Base-by-base conservation (phyloP, 1,284 basidiomycete species). In the Acaromyces ingoldii region DNA sequence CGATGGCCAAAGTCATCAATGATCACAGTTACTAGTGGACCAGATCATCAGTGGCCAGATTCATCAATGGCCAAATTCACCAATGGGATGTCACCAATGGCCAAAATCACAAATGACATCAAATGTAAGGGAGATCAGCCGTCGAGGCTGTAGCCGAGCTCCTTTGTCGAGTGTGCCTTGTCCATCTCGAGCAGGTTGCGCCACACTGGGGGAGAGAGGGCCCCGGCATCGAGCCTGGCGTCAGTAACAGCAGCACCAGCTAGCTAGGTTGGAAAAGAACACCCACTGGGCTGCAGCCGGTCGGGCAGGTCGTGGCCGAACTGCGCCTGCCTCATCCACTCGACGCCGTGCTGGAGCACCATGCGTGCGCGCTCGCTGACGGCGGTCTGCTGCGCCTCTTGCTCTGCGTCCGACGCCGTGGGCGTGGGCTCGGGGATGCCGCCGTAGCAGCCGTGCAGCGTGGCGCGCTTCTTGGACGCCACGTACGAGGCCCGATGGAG, bases 361-460 rank as follows among this genome's bases (percentile, higher is more conserved):
- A 88, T 88, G 31, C 86, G 78, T 4, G 86, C 86, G 1, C 88
- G 82, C 3, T 78, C 76, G 1, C 53, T 56, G 22, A 49, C 55
- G 4, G 55, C 59, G 4, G 28, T 31, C 15, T 13, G 38, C 19
- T 26, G 19, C 17, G 41, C 11, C 19, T 6, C 24, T 19, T 24
- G 6, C 22, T 24, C 49, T 2, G 47, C 15, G 43, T n/a, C n/a
- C n/a, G 19, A 52, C 48, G 7, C 53, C 45, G n/a, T 42, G 28
- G 24, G 21, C 4, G 42, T 45, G 1, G 54, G 55, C 28, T 61
- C 57, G 7, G 29, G 22, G 13, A 79, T 78, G 56, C 83, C 82
- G 1, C 87, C 87, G 74, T 87, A 84, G 49, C 79, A 83, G 0
- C 82, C 88, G 64, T 89, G 88, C 9, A 90, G 78, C 0, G 88